Base-by-base conservation (phyloP, 257 asterid genomes). In the Buddleja alternifolia region DNA sequence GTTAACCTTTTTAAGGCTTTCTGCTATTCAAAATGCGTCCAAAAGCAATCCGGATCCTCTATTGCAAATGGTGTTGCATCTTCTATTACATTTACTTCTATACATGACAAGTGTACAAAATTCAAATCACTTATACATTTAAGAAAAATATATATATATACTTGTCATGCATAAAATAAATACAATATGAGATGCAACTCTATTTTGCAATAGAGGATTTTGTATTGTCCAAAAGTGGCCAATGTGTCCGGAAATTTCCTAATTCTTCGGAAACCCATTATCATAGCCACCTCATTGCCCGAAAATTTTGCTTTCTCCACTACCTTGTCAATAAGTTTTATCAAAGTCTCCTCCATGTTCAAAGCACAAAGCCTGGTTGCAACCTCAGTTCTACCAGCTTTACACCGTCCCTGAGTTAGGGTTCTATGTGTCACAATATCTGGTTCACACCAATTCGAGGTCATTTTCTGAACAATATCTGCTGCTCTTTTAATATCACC, bases 401-500 rank as follows among this genome's bases (percentile, higher is more conserved):
- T 90, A 63, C 99, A 93, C 14, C 90, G 85, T 16, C 99, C 97
- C 70, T 88, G 90, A 58, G 90, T 87, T 47, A 90, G 71, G 25
- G 89, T 88, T 19, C 97, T 97, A 10, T 90, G 88, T 0, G 96
- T 90, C 14, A 88, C 87, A 59, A 84, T 82, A 72, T 93, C 95
- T 0, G 99, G 96, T 60, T 93, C 96, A 16, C 94, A 90, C 41
- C 95, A 94, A 56, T 79, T 86, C 11, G 94, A 64, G 21, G 86
- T 81, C 97, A 93, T 93, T 8, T 86, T 83, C 63, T 85, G 92
- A 1, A 93, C 86, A 32, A 88, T 82, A 57, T 93, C 99, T 0
- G 99, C 90, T 12, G 99, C 99, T 55, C 86, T 93, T 65, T 86
- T 88, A 8, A 93, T 84, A 32, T 90, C 92, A 32, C 99, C 99